These are phyloP conservation scores for Solanum ossicruentum DNA, from an alignment of 257 asterid species.

Conservation along the genomic window DNA sequence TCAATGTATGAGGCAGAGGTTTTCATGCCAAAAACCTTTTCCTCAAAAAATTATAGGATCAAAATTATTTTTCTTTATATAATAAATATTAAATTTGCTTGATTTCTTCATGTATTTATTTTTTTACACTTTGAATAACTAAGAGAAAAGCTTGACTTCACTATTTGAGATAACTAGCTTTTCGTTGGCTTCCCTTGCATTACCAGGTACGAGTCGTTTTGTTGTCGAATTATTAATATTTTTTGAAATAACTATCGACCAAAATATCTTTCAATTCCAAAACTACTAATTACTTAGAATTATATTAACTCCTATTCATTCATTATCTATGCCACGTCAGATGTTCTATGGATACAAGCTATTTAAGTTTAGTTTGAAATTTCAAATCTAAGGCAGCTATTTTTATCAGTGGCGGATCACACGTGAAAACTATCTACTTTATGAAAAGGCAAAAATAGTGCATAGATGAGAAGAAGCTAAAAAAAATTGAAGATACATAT, in stretches of 20 bases:
- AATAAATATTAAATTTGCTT: not conserved
- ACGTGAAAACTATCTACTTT: not conserved
- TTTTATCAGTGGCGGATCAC: not conserved
- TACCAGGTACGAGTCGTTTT: no score
- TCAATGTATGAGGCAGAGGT: not conserved
- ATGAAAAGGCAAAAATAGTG: not conserved
- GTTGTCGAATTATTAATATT: no score
- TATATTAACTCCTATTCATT: no score
- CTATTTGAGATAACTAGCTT: no score
- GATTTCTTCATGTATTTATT: not conserved
- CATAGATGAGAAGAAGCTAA: not conserved
- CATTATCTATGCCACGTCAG: no score
- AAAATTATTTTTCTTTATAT: no score
- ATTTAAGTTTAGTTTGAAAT: not conserved
- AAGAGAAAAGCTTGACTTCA: no score
- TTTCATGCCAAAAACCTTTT: not conserved
- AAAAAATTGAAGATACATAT: not conserved
- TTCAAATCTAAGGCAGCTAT: not conserved
- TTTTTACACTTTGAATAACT: not conserved
- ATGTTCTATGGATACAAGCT: no score
- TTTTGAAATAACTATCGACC: no score
- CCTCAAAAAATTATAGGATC: not conserved
- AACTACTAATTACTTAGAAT: no score
- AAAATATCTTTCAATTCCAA: no score
- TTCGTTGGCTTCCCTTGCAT: no score